Evolutionary conservation across 306 rosid species (phyloP).

Genomic region (Herpetospermum pedunculosum): DNA sequence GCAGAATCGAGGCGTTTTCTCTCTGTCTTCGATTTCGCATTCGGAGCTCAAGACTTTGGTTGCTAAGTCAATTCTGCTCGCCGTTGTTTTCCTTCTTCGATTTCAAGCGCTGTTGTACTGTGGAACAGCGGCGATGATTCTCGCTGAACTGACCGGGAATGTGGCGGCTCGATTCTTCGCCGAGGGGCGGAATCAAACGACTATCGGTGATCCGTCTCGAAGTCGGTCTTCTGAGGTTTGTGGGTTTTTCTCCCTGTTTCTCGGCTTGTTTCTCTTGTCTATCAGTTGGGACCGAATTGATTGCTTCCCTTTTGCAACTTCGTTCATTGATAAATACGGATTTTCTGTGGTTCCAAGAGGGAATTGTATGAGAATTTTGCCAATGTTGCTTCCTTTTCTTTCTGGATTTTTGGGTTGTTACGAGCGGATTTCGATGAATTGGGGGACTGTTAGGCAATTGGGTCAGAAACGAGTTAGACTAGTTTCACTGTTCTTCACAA

Average conservation of each 20-base stretch:
- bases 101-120: slow-evolving; percentile 81
- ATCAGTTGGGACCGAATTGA: slow-evolving; percentile 72
- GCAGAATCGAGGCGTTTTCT: slow-evolving; percentile 25
- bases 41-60: slow-evolving; percentile 35
- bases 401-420: slow-evolving; percentile 66
- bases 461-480: slow-evolving; percentile 50
- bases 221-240: slow-evolving; percentile 32
- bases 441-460: slow-evolving; percentile 48
- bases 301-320: slow-evolving; percentile 59
- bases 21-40: slow-evolving; percentile 23
- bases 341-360: slow-evolving; percentile 24
- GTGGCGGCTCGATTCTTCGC: slow-evolving; percentile 32
- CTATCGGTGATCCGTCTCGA: slow-evolving; percentile 5
- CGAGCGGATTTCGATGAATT: slow-evolving; percentile 41
- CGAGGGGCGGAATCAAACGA: slow-evolving; percentile 15
- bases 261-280: slow-evolving; percentile 50
- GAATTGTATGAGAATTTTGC: slow-evolving; percentile 60
- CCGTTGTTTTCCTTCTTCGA: slow-evolving; percentile 60
- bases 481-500: slow-evolving; percentile 57
- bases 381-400: slow-evolving; percentile 65
- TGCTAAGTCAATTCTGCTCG: slow-evolving; percentile 52
- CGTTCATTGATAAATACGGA: slow-evolving; percentile 24
- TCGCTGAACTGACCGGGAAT: slow-evolving; percentile 64
- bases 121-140: slow-evolving; percentile 83
- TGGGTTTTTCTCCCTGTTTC: slow-evolving; percentile 39